Base-by-base conservation (phyloP, 1,139 yeast species). In the Geotrichum cucujoidarum region DNA sequence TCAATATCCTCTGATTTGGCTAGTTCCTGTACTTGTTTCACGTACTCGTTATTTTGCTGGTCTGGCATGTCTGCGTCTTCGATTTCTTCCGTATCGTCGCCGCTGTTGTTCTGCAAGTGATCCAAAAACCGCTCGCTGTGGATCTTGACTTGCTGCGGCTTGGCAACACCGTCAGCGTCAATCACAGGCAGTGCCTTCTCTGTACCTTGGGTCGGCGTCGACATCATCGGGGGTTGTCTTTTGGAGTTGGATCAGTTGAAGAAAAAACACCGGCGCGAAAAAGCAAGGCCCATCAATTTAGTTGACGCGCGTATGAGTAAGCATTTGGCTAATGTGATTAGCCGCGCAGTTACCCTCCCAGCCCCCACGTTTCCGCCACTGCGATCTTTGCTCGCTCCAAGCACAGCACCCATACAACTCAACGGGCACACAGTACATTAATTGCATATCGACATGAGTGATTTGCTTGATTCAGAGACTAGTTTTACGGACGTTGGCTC, bases 81-180 rank as follows among this genome's bases (percentile, higher is more conserved):
- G 32, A 16, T 21, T 13, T 8, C 14, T 17, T 29, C 13, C 30
- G 13, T 24, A 39, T 16, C 36, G 4, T 11, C 33, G 14, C 30
- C 29, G 16, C 44, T 31, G 13, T 17, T 25, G 21, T 13, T 41
- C 16, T 29, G 34, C 10, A 45, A 44, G 18, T 45, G 48, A 24
- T 40, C 40, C 40, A 45, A 2, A 27, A 39, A 45, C 18, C 32
- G 27, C 13, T 27, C 30, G 14, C 48, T 45, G 20, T 45, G 48
- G 11, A 45, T 40, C 21, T 40, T 39, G 16, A 45, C 48, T 16
- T 45, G 39, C 18, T 34, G 38, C 2, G 48, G 48, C 27, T 45
- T 45, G 7, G 38, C 44, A 7, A 45, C 17, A 14, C 43, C 43
- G 25, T 40, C 43, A 3, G 35, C 35, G 18, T 30, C 34, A n/a